These are phyloP conservation scores for Baorangia bicolor DNA, from an alignment of 768 basidiomycete genomes.

Conservation along the genomic window DNA sequence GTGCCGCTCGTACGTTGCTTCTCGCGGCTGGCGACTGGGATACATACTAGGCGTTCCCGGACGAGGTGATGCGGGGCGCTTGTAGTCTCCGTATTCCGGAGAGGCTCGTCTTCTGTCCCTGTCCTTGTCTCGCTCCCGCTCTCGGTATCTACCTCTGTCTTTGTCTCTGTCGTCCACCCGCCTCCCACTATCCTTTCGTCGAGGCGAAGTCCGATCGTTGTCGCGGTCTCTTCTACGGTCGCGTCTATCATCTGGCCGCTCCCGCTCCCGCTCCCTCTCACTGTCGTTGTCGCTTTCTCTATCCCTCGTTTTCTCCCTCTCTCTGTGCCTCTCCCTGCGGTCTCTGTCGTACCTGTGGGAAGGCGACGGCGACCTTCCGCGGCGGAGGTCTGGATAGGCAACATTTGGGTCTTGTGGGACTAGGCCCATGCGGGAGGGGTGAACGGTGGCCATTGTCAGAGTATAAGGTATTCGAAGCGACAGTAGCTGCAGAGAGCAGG, in stretches of 20 bases:
- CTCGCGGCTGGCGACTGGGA: conserved; percentile 34
- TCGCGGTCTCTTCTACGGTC: conserved; percentile 1
- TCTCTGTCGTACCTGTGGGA: conserved; percentile 32
- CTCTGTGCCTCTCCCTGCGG: conserved; percentile 27
- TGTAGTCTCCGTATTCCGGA: conserved; percentile 62
- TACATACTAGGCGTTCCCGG: conserved; percentile 55
- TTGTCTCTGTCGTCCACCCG: conserved; percentile 17
- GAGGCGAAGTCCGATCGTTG: conserved; percentile 3
- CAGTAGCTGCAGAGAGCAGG: background rate
- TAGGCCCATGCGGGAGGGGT: conserved; percentile 69
- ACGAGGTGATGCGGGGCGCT: conserved; percentile 41
- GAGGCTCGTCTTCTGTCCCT: conserved; percentile 41
- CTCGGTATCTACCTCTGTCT: conserved; percentile 20
- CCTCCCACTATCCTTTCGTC: background rate
- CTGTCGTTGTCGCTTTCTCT: conserved; percentile 19
- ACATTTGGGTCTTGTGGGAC: conserved; percentile 47
- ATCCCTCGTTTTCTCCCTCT: conserved; percentile 27
- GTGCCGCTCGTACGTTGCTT: conserved; percentile 19
- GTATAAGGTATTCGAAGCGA: too few species aligned
- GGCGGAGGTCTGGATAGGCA: conserved; percentile 17
- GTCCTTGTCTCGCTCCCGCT: conserved; percentile 24
- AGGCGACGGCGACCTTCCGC: conserved; percentile 48
- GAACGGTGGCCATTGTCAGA: conserved; percentile 62
- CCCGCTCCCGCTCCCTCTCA: background rate
- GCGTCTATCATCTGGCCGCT: background rate